phyloP scores from a whole-genome alignment of 495 filamentous ascomycete genomes.

The Trichodelitschia bisporula region DNA sequence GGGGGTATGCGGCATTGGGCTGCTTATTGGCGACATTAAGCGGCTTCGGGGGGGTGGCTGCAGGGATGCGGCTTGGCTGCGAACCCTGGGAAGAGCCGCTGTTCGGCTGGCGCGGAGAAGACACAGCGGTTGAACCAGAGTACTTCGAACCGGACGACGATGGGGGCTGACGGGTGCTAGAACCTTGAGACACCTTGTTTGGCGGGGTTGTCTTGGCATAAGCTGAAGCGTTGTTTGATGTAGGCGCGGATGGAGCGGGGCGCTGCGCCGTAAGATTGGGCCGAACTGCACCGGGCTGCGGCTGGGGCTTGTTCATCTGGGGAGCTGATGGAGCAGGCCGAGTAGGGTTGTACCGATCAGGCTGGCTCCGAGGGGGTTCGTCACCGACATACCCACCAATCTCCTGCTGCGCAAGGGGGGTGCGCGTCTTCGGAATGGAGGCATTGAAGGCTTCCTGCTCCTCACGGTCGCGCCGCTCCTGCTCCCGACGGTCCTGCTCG shows the following conservation, averaged over 20 bases:
- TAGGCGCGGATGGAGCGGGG: conserved; percentile 31
- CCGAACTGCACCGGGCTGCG: conserved; percentile 19
- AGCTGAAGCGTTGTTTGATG: too few relatives aligned
- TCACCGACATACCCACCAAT: conserved; percentile 30
- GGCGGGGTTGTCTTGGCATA: too few relatives aligned
- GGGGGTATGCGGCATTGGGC: conserved; percentile 13
- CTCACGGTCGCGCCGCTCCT: conserved; percentile 34
- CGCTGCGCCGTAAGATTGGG: conserved; percentile 28
- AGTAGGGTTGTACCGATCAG: conserved; percentile 56
- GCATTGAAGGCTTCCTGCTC: conserved; percentile 72
- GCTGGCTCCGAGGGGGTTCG: conserved; percentile 14
- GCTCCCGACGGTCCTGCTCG: conserved; percentile 14
- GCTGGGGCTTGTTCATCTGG: conserved; percentile 19
- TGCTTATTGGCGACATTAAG: conserved; percentile 76
- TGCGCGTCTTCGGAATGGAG: conserved; percentile 51
- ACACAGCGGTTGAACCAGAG: conserved; percentile 3
- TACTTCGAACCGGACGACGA: conserved; percentile 7
- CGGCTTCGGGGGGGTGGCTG: conserved; percentile 41
- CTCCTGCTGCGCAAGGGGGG: conserved; percentile 69
- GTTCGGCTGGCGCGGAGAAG: conserved; percentile 6
- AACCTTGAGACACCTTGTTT: neutral
- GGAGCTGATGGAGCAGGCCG: conserved; percentile 40
- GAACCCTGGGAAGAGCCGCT: conserved; percentile 5
- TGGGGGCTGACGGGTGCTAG: neutral
- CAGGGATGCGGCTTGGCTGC: conserved; percentile 9